Percentiles rank a stretch among this genome's conserved stretches.
Evolutionary conservation across 2,329 filamentous ascomycete species (phyloP).

Genomic region (Phialophora verrucosa): DNA sequence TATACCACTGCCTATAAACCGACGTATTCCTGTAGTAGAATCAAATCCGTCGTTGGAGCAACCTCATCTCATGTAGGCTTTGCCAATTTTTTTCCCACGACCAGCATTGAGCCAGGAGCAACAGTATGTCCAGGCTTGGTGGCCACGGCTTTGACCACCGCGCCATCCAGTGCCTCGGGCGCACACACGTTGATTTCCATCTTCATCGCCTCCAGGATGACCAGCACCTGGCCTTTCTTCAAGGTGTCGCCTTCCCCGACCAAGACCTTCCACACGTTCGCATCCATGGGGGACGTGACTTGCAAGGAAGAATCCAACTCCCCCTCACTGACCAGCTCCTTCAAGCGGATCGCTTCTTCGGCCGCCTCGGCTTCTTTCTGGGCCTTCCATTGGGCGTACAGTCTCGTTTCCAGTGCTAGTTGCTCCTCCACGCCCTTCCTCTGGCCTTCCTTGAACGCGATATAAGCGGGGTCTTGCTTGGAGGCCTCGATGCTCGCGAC

Average conservation of each 20-base stretch:
- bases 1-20: neutral
- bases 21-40: neutral
- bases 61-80: neutral
- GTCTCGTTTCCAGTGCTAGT: neutral
- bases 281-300: slow-evolving; percentile 52
- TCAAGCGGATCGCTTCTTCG: neutral
- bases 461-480: neutral
- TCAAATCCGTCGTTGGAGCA: neutral
- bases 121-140: neutral
- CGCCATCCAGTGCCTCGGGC: neutral
- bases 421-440: neutral
- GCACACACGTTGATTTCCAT: slow-evolving; percentile 57
- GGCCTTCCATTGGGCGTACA: slow-evolving; percentile 2
- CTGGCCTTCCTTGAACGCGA: neutral
- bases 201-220: slow-evolving; percentile 62
- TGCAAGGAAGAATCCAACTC: neutral
- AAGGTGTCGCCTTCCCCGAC: slow-evolving; percentile 50
- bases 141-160: neutral
- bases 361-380: slow-evolving; percentile 47
- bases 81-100: neutral
- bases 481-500: neutral
- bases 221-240: slow-evolving; percentile 42
- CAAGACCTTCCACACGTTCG: slow-evolving; percentile 61
- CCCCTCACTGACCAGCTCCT: neutral
- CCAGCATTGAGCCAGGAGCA: neutral